These are phyloP conservation scores for Fistulifera solaris DNA, from an alignment of 108 stramenopile genomes.

Conservation along the genomic window DNA sequence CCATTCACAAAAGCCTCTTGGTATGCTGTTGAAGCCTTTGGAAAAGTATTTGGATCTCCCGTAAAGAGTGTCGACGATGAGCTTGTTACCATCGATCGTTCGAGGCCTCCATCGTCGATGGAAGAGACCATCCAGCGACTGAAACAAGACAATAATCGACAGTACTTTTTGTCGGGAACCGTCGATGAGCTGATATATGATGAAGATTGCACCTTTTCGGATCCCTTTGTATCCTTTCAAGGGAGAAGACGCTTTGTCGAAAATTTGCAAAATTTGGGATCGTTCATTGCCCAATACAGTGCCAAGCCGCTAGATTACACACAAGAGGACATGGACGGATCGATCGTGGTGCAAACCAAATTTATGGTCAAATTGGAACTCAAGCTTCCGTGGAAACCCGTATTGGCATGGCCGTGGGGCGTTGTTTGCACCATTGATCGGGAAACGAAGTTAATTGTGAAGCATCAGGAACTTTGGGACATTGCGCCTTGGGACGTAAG, in stretches of 20 bases:
- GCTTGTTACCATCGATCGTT: slow-evolving; percentile 38
- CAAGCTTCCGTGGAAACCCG: slow-evolving; percentile 86
- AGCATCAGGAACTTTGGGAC: slow-evolving; percentile 75
- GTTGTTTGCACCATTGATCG: slow-evolving; percentile 69
- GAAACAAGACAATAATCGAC: slow-evolving; percentile 70
- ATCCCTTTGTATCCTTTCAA: slow-evolving; percentile 83
- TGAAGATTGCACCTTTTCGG: slow-evolving; percentile 71
- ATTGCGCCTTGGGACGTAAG: slow-evolving; percentile 63
- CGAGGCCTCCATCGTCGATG: slow-evolving; percentile 43
- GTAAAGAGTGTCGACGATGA: slow-evolving; percentile 40
- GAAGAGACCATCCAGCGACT: slow-evolving; percentile 67
- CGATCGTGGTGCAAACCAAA: slow-evolving; percentile 18
- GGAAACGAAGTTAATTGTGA: slow-evolving; percentile 47
- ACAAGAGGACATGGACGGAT: slow-evolving; percentile 12
- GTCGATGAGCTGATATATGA: slow-evolving; percentile 79
- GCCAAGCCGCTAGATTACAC: slow-evolving; percentile 50
- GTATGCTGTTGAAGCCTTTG: slow-evolving; percentile 80
- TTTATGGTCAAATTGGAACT: slow-evolving; percentile 84
- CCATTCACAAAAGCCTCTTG: slow-evolving; percentile 63
- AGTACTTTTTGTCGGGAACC: slow-evolving; percentile 79
- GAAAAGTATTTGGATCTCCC: slow-evolving; percentile 53
- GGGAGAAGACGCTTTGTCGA: slow-evolving; percentile 83
- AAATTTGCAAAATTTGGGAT: slow-evolving; percentile 80
- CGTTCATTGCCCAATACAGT: slow-evolving; percentile 75
- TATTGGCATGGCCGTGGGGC: slow-evolving; percentile 84